These are phyloP conservation scores for Phlebopus sp. DNA, from an alignment of 1,284 basidiomycete species.

Conservation along the genomic window DNA sequence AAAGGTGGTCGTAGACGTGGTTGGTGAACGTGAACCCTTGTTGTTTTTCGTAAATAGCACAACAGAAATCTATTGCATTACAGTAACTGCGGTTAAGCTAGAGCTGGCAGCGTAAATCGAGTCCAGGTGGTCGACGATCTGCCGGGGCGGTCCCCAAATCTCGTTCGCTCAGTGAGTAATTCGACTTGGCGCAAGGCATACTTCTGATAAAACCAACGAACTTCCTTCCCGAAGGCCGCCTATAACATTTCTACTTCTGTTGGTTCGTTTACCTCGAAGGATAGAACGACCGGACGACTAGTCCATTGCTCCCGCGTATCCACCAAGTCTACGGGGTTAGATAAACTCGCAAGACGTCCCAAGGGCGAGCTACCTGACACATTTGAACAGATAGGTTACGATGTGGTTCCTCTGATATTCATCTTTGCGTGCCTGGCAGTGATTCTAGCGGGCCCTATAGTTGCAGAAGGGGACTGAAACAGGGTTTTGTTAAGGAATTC, in stretches of 20 bases:
- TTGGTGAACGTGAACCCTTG: slow-evolving; percentile 38
- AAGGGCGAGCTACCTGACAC: background rate
- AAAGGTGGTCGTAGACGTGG: slow-evolving; percentile 66
- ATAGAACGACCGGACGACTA: slow-evolving; percentile 21
- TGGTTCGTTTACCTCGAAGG: slow-evolving; percentile 22
- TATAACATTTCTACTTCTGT: slow-evolving; percentile 21
- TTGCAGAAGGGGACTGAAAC: background rate
- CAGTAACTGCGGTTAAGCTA: too few species aligned
- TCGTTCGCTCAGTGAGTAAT: too few species aligned
- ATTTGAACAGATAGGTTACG: slow-evolving; percentile 16
- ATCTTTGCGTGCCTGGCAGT: slow-evolving; percentile 26
- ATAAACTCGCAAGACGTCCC: background rate
- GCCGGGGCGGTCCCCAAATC: too few species aligned
- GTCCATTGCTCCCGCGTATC: slow-evolving; percentile 27
- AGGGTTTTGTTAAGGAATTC: slow-evolving; percentile 29
- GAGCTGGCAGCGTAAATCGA: too few species aligned
- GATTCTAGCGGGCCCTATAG: too few species aligned
- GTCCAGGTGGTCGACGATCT: too few species aligned
- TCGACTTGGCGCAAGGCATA: too few species aligned
- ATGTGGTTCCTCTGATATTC: slow-evolving; percentile 26
- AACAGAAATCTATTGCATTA: too few species aligned
- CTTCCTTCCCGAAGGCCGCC: too few species aligned
- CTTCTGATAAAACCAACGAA: too few species aligned
- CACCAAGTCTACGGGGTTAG: slow-evolving; percentile 23
- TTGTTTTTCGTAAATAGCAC: too few species aligned